Conservation (phyloP, 1,284 basidiomycete genomes). For the Cryptococcus depauperatus region DNA sequence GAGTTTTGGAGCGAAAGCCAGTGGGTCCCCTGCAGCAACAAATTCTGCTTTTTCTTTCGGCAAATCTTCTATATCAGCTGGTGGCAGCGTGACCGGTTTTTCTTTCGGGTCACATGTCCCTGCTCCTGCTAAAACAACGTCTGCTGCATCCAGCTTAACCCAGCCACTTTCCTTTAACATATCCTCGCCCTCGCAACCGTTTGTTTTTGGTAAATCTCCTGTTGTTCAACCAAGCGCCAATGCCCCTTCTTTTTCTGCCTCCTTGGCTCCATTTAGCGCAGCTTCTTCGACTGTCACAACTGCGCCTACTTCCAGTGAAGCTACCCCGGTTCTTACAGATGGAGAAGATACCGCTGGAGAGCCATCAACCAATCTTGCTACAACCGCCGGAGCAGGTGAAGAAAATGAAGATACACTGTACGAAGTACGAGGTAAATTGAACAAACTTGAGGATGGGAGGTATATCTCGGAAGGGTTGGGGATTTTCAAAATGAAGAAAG, state of each 20-base stretch:
- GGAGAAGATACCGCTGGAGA: slow-evolving; percentile 13
- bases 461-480: slow-evolving; percentile 45
- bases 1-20: slow-evolving; percentile 27
- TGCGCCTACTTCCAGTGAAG: slow-evolving; percentile 12
- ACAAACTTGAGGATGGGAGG: slow-evolving; percentile 50
- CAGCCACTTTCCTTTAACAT: slow-evolving; percentile 26
- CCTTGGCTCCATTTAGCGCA: slow-evolving; percentile 1
- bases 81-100: slow-evolving; percentile 19
- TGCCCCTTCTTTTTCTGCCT: slow-evolving; percentile 5
- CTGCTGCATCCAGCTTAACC: slow-evolving; percentile 3
- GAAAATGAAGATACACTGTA: slow-evolving; percentile 67
- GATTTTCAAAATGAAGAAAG: slow-evolving; percentile 35
- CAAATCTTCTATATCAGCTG: slow-evolving; percentile 11
- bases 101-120: slow-evolving; percentile 27
- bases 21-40: slow-evolving; percentile 16
- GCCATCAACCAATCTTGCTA: slow-evolving; percentile 29
- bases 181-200: slow-evolving; percentile 3
- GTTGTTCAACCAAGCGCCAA: neutral
- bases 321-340: slow-evolving; percentile 25
- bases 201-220: neutral
- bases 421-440: slow-evolving; percentile 58
- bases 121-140: neutral
- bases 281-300: slow-evolving; percentile 14
- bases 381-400: slow-evolving; percentile 48
- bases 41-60: slow-evolving; percentile 7